Percentiles rank a stretch among this genome's conserved stretches.
phyloP scores from a whole-genome alignment of 129 eudicot species.

The carrot (Daucus carota) region DH1_v3.0 NC_030384.2:36323001-36323500 shows the following conservation, averaged over 20 bases:
- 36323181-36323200: background rate
- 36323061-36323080: conserved; percentile 85
- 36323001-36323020: conserved; percentile 78
- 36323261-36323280: background rate
- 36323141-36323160: conserved; percentile 6
- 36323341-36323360: background rate
- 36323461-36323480: conserved; percentile 99
- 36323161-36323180: background rate
- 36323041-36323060: conserved; percentile 92
- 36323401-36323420: conserved; percentile 89
- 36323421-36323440: conserved; percentile 83
- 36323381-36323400: conserved; percentile 98
- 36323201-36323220: background rate
- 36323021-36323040: conserved; percentile 67
- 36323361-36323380: conserved; percentile 78
- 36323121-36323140: background rate
- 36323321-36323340: background rate
- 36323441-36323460: conserved; percentile 90
- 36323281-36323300: background rate
- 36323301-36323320: background rate
- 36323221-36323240: background rate
- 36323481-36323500: conserved; percentile 36
- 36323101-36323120: background rate
- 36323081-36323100: conserved; percentile 76
- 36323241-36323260: background rate